Base-by-base conservation (phyloP, 2,329 filamentous ascomycete species). In the Fusarium mexicanum region DNA sequence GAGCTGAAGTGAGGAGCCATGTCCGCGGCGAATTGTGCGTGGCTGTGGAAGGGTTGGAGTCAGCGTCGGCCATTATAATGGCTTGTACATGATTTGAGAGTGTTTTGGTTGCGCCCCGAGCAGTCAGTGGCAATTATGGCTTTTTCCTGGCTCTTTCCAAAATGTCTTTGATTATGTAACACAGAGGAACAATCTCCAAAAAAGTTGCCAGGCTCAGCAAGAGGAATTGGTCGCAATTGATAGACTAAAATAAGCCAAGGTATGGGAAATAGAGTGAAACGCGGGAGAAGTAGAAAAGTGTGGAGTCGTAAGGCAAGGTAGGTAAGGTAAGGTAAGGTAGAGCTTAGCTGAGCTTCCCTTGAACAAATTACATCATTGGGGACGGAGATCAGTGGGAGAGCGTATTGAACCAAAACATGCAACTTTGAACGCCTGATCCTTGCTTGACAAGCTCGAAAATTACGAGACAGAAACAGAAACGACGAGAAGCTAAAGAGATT, bases 1-100 rank as follows among this genome's bases (percentile, higher is more conserved):
- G 90, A 40, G 94, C 94, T 67, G 94, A 92, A 17, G 95, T 98
- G 74, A 99, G 86, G 80, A 99, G 91, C 96, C 96, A 98, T 79
- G 96, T 94, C 79, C 96, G 92, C 58, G 95, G 95, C 38, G 90
- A 91, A 79, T 91, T 92, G 82, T 91, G 90, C 29, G 89, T 91
- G 71, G 90, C 89, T 90, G 83, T 77, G 65, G 79, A 74, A 68
- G 79, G 55, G 77, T 72, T 64, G 73, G 71, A 77, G 76, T 81
- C 79, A 80, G 78, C 79, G 77, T 81, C 79, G 78, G 78, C 79
- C 82, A 79, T 80, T 73, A 67, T 74, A 73, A 69, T 59, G 62
- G 58, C 55, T 67, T 70, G 75, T 67, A 75, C 76, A 77, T 78
- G 77, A 43, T 79, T 73, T 55, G 64, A 57, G 58, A 67, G 48